Evolutionary conservation across 2,329 filamentous ascomycete genomes (phyloP), one percentile per base, ranked within the genome.

Genomic region (Beauveria medogensis): DNA sequence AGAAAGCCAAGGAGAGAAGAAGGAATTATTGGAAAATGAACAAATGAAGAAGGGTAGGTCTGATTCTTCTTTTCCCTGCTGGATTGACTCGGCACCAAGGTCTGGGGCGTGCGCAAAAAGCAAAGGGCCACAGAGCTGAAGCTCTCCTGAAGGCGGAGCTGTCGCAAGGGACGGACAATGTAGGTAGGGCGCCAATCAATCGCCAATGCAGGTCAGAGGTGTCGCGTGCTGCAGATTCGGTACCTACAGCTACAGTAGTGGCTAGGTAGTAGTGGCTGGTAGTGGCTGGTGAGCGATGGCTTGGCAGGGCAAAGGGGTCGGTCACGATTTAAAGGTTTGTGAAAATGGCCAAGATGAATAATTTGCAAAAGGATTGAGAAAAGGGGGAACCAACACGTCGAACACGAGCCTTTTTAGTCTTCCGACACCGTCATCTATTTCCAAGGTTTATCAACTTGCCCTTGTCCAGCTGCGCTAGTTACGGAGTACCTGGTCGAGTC

Each of bases 171-270:
- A 57, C 43, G 9, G 26, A 34, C 34, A 37, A 37, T 37, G 34
- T 16, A 14, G 3, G 43, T 18, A 28, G 41, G 37, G 37, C 22
- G 40, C 43, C 41, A 47, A 47, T 47, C 43, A 56, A 48, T 56
- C 43, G 43, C 18, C 41, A 44, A 44, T 44, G 52, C 40, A 55
- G 41, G 54, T 37, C 46, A 43, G 20, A 22, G 20, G 18, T 44
- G 30, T 56, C 54, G 54, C 54, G 54, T 56, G 54, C 54, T 22
- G 54, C 43, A 37, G 43, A 46, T 37, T 56, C 24, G 52, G 54
- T 26, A 24, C 43, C 41, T 18, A 20, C 18, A 37, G 24, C 37
- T 18, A 20, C 18, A 37, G 24, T 37, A n/a, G 53, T 46, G 40
- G 24, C 53, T 28, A 7, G 12, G 12, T 37, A 34, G 24, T 51